phyloP scores from a whole-genome alignment of 768 basidiomycete genomes.

The Trametes meyenii region DNA sequence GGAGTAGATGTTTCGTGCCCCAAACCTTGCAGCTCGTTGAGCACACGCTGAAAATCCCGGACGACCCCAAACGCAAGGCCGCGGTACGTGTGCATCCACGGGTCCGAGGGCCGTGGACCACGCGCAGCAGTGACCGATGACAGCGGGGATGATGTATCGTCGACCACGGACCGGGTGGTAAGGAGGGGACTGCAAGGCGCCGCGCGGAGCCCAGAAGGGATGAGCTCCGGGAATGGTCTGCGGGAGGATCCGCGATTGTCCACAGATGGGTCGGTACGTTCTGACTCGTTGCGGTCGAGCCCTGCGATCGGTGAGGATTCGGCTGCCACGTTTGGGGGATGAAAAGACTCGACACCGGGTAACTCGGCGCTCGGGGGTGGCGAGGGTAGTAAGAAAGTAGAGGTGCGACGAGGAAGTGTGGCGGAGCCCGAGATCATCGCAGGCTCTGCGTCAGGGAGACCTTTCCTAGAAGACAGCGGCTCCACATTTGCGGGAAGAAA shows the following conservation, averaged over 20 bases:
- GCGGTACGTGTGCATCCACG: constrained; percentile 14
- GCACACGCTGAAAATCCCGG: constrained; percentile 23
- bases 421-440: neutral
- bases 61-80: constrained; percentile 20
- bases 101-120: constrained; percentile 12
- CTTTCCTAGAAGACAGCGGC: neutral
- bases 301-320: constrained; percentile 4
- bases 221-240: constrained; percentile 13
- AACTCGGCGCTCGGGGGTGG: constrained; percentile 17
- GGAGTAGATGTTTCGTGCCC: neutral
- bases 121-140: constrained; percentile 11
- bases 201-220: constrained; percentile 16
- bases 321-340: neutral
- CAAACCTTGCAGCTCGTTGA: constrained; percentile 22
- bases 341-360: constrained; percentile 1
- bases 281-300: neutral
- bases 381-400: constrained; percentile 8
- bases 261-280: constrained; percentile 1
- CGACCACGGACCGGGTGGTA: constrained; percentile 16
- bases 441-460: neutral
- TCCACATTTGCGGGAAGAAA: neutral
- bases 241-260: constrained; percentile 20
- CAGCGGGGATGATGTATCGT: constrained; percentile 6
- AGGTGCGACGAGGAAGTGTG: neutral
- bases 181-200: constrained; percentile 19